These are phyloP conservation scores for Fusarium xylarioides DNA, from an alignment of 2,329 filamentous ascomycete species.

Conservation along the genomic window DNA sequence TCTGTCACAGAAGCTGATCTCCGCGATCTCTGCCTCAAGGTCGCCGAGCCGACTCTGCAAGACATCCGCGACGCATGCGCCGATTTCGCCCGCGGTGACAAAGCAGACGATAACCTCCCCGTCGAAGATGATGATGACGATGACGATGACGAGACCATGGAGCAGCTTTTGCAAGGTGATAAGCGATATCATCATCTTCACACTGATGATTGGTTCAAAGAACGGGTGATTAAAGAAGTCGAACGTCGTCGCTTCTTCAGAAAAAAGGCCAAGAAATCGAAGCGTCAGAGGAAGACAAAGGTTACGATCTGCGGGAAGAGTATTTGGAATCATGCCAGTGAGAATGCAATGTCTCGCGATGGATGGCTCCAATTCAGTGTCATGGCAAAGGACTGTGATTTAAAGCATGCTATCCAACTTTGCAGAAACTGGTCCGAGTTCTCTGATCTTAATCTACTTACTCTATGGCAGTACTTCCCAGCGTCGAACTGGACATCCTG, in stretches of 20 bases:
- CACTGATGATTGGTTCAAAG: conserved; percentile 33
- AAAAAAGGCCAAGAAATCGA: conserved; percentile 1
- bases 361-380: conserved; percentile 46
- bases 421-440: conserved; percentile 46
- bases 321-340: conserved; percentile 45
- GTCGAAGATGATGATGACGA: neutral
- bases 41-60: conserved; percentile 40
- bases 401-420: conserved; percentile 42
- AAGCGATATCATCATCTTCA: conserved; percentile 35
- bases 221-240: conserved; percentile 8
- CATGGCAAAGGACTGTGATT: conserved; percentile 43
- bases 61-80: conserved; percentile 45
- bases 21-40: conserved; percentile 43
- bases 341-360: conserved; percentile 45
- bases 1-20: conserved; percentile 40
- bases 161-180: conserved; percentile 28
- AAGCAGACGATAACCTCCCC: conserved; percentile 13
- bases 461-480: conserved; percentile 42
- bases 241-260: neutral
- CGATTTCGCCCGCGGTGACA: conserved; percentile 41
- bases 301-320: conserved; percentile 41
- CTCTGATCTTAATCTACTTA: conserved; percentile 39
- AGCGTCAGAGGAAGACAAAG: conserved; percentile 34
- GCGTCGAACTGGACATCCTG: conserved; percentile 42
- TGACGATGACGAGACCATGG: conserved; percentile 28